Percentiles rank a stretch among this genome's conserved stretches.
phyloP scores from a whole-genome alignment of 129 eudicot genomes.

The Arctium lappa region DNA sequence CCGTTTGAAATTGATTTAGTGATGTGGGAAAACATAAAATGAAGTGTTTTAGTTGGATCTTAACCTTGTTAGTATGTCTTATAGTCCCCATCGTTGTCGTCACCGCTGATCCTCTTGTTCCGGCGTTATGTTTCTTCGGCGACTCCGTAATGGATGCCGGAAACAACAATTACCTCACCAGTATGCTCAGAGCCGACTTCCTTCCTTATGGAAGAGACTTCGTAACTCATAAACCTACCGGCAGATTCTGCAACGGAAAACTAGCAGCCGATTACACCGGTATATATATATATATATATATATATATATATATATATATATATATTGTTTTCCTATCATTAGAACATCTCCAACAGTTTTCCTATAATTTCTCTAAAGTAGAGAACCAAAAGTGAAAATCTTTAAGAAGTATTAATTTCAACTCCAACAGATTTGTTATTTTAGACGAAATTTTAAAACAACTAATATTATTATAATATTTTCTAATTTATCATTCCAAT shows the following conservation, averaged over 20 bases:
- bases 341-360: too few relatives aligned
- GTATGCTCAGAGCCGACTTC: slow-evolving; percentile 70
- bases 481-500: too few relatives aligned
- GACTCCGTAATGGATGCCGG: slow-evolving; percentile 80
- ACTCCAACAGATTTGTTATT: too few relatives aligned
- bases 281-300: slow-evolving; percentile 13
- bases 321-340: too few relatives aligned
- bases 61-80: neutral
- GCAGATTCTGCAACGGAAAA: slow-evolving; percentile 89
- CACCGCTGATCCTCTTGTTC: slow-evolving; percentile 64
- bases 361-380: too few relatives aligned
- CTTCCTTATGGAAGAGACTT: slow-evolving; percentile 90
- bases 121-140: slow-evolving; percentile 75
- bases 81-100: slow-evolving; percentile 9
- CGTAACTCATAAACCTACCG: slow-evolving; percentile 61
- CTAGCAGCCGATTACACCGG: slow-evolving; percentile 74
- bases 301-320: too few relatives aligned
- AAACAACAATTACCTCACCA: slow-evolving; percentile 61
- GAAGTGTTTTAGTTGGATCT: slow-evolving; percentile 12
- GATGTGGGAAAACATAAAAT: neutral
- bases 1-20: neutral
- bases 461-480: too few relatives aligned
- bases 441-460: too few relatives aligned
- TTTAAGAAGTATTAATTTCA: too few relatives aligned
- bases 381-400: too few relatives aligned